These are phyloP conservation scores for Postia placenta DNA, from an alignment of 768 basidiomycete species.

Conservation along the genomic window DNA sequence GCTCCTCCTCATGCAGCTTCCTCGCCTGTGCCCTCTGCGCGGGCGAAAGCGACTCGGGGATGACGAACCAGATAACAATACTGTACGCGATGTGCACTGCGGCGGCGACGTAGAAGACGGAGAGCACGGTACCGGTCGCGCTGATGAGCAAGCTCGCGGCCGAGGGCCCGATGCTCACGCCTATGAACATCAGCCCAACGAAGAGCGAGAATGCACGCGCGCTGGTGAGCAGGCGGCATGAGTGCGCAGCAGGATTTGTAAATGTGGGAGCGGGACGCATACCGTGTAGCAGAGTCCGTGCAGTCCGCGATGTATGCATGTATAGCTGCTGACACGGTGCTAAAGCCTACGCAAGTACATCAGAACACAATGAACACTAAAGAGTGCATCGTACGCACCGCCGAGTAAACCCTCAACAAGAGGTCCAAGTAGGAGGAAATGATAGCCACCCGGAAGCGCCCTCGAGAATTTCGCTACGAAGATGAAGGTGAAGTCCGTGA, in stretches of 20 bases:
- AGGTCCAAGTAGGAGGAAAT: slow-evolving; percentile 65
- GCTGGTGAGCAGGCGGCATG: slow-evolving; percentile 26
- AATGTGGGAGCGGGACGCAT: slow-evolving; percentile 3
- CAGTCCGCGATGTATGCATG: slow-evolving; percentile 72
- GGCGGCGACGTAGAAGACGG: slow-evolving; percentile 67
- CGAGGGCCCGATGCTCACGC: slow-evolving; percentile 74
- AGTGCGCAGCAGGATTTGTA: not conserved
- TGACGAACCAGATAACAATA: slow-evolving; percentile 44
- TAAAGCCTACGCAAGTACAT: slow-evolving; percentile 38
- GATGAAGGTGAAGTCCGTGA: slow-evolving; percentile 62
- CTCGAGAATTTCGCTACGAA: slow-evolving; percentile 54
- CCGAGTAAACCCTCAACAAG: slow-evolving; percentile 66
- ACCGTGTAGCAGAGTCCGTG: slow-evolving; percentile 50
- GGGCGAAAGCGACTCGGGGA: slow-evolving; percentile 75
- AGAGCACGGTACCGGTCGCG: slow-evolving; percentile 44
- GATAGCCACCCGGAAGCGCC: slow-evolving; percentile 72
- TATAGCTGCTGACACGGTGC: slow-evolving; percentile 42
- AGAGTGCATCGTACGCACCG: slow-evolving; percentile 36
- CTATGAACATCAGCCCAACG: slow-evolving; percentile 63
- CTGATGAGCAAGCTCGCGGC: slow-evolving; percentile 63
- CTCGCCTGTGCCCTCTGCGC: slow-evolving; percentile 39
- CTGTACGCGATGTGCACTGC: slow-evolving; percentile 44
- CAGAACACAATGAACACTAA: not conserved
- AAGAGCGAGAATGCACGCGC: slow-evolving; percentile 60
- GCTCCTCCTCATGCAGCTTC: slow-evolving; percentile 29